phyloP scores from a whole-genome alignment of 257 asterid species.

The Paulownia fortunei region DNA sequence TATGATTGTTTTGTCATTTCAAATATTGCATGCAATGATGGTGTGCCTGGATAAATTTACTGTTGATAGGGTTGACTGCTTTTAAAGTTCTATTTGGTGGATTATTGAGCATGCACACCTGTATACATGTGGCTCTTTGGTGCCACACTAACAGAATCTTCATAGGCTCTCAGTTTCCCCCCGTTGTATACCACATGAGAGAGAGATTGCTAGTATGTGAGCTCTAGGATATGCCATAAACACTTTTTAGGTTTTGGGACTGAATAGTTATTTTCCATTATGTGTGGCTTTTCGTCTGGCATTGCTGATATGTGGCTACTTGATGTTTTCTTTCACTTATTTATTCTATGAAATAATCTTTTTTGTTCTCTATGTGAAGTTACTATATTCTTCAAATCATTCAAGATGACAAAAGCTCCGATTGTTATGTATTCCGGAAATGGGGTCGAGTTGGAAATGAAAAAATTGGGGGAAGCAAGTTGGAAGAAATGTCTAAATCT shows the following conservation, averaged over 20 bases:
- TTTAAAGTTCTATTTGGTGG: not conserved
- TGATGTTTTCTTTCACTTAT: constrained; percentile 24
- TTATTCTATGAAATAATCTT: constrained; percentile 18
- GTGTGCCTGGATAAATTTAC: not conserved
- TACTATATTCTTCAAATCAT: constrained; percentile 92
- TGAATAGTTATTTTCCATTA: not conserved
- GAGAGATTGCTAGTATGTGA: not conserved
- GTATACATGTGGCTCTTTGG: not conserved
- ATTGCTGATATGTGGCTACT: constrained; percentile 7
- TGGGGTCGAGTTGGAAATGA: constrained; percentile 99
- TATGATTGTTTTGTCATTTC: not conserved
- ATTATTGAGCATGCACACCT: not conserved
- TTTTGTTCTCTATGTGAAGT: constrained; percentile 51
- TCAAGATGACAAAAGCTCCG: constrained; percentile 89
- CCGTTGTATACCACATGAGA: not conserved
- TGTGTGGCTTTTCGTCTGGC: not conserved
- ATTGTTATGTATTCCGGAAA: constrained; percentile 87
- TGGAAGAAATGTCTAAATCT: constrained; percentile 65
- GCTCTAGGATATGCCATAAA: not conserved
- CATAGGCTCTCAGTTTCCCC: not conserved
- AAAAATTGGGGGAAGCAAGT: constrained; percentile 79
- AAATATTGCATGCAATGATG: constrained; percentile 2
- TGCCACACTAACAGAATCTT: not conserved
- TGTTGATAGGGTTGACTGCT: not conserved
- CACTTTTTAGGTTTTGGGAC: constrained; percentile 9